A percentile compares a stretch with the other conserved stretches of the same genome.
phyloP scores from a whole-genome alignment of 2,329 filamentous ascomycete species.

The Cadophora sp. region DNA sequence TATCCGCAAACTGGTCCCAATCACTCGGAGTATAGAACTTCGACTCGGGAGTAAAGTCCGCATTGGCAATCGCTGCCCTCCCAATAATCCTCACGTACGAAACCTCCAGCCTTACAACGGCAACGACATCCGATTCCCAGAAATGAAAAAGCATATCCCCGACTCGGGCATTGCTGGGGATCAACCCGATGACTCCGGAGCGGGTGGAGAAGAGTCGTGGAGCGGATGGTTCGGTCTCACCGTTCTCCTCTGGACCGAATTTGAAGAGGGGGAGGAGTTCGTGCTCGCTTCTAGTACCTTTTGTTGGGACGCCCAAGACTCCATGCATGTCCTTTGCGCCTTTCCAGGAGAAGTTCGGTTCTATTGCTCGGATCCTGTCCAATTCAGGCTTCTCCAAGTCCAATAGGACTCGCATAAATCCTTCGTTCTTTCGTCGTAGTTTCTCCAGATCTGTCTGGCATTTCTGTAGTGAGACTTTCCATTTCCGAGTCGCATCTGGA shows the following conservation, averaged over 20 bases:
- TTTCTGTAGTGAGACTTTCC: conserved; percentile 13
- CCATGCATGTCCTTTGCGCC: neutral
- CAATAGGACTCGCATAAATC: conserved; percentile 13
- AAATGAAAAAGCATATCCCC: conserved; percentile 22
- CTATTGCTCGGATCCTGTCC: neutral
- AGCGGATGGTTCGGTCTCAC: neutral
- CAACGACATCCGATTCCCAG: conserved; percentile 19
- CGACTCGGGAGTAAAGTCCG: neutral
- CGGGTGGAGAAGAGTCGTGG: conserved; percentile 16
- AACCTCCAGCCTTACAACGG: conserved; percentile 5
- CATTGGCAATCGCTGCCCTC: conserved; percentile 13
- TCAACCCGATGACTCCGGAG: conserved; percentile 18
- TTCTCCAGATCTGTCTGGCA: conserved; percentile 8
- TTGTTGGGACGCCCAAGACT: neutral
- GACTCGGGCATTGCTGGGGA: conserved; percentile 10
- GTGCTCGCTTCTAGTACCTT: neutral
- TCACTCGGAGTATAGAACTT: conserved; percentile 12
- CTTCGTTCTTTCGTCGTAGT: conserved; percentile 19
- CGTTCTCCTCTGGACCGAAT: neutral
- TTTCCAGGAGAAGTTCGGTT: conserved; percentile 14
- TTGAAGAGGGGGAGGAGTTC: conserved; percentile 6
- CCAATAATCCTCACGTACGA: conserved; percentile 18
- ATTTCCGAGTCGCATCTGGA: conserved; percentile 16
- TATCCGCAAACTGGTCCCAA: too few relatives aligned
- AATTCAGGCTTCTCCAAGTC: conserved; percentile 11